These are phyloP conservation scores for Phanerochaete carnosa DNA, from an alignment of 768 basidiomycete species.

Conservation along the genomic window DNA sequence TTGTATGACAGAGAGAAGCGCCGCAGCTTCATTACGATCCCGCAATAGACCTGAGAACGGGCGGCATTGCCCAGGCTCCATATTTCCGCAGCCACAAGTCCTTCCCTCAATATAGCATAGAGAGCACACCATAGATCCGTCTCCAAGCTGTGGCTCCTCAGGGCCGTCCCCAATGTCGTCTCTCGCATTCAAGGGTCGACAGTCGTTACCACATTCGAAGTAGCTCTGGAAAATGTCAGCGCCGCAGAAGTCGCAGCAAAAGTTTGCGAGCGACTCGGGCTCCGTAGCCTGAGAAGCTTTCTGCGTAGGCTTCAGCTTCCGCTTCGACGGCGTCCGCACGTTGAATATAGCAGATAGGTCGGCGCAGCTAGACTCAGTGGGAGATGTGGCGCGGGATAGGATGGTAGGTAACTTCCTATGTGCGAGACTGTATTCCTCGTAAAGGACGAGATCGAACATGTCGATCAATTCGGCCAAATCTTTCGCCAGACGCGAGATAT, in stretches of 20 bases:
- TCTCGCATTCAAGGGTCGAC: conserved; percentile 21
- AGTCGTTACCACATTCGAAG: conserved; percentile 64
- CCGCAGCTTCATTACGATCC: conserved; percentile 38
- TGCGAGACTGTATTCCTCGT: conserved; percentile 18
- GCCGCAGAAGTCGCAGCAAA: conserved; percentile 77
- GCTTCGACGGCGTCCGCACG: conserved; percentile 1
- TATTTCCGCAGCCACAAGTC: conserved; percentile 57
- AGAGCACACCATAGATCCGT: conserved; percentile 57
- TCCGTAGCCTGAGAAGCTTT: background rate
- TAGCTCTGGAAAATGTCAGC: conserved; percentile 81
- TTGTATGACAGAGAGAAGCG: conserved; percentile 16
- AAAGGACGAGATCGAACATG: conserved; percentile 22
- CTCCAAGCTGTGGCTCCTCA: conserved; percentile 24
- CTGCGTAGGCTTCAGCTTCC: background rate
- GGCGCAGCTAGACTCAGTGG: background rate
- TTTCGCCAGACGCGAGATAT: background rate
- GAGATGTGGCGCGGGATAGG: conserved; percentile 12
- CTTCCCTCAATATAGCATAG: conserved; percentile 78
- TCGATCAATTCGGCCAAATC: conserved; percentile 12
- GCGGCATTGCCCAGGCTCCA: conserved; percentile 61
- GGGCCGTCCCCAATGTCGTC: conserved; percentile 10
- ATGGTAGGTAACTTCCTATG: conserved; percentile 17
- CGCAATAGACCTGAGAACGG: conserved; percentile 43
- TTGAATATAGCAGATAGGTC: background rate
- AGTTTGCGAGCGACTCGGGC: conserved; percentile 1